phyloP scores from a whole-genome alignment of 1,139 yeast species.

The Yamadazyma membranifaciens region DNA sequence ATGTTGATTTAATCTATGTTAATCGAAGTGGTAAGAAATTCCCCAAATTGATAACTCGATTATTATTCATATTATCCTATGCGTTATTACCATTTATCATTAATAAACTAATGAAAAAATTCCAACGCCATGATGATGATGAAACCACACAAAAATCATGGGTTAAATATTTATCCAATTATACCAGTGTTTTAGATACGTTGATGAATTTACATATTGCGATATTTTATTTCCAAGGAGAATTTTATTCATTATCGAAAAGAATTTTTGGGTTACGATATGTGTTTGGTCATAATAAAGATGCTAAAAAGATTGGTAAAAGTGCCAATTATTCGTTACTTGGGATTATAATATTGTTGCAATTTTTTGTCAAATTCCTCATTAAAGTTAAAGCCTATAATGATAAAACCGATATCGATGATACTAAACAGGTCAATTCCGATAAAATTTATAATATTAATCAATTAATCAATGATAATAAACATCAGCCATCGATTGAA shows the following conservation, averaged over 20 bases:
- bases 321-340: constrained; percentile 72
- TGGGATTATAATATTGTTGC: constrained; percentile 68
- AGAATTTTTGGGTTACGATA: constrained; percentile 79
- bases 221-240: constrained; percentile 75
- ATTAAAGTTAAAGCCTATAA: constrained; percentile 31
- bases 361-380: constrained; percentile 50
- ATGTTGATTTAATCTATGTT: constrained; percentile 79
- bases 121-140: constrained; percentile 18
- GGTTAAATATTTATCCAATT: constrained; percentile 28
- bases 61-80: constrained; percentile 55
- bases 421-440: constrained; percentile 6
- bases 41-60: constrained; percentile 47
- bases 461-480: constrained; percentile 18
- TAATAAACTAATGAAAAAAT: constrained; percentile 29
- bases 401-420: constrained; percentile 18
- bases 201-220: constrained; percentile 72
- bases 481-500: constrained; percentile 30
- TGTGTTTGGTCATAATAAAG: constrained; percentile 64
- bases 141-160: constrained; percentile 13
- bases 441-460: constrained; percentile 15
- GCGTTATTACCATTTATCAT: constrained; percentile 57
- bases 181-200: constrained; percentile 47
- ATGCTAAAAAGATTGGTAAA: constrained; percentile 37
- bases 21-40: constrained; percentile 47
- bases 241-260: constrained; percentile 74